These are phyloP conservation scores for Apiotrichum veenhuisii DNA, from an alignment of 1,284 basidiomycete species.

Conservation along the genomic window DNA sequence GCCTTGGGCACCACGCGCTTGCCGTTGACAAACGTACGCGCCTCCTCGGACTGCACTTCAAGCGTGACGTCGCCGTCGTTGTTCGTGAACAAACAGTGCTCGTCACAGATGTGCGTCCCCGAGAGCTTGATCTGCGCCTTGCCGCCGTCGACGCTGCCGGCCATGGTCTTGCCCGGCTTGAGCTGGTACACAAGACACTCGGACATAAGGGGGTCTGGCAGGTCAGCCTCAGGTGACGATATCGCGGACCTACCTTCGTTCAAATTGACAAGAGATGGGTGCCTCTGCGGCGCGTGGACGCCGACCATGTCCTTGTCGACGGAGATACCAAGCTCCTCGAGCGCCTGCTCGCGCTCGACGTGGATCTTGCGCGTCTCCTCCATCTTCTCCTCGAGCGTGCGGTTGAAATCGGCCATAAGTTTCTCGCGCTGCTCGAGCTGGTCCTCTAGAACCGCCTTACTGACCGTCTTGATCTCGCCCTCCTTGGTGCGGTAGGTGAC, in stretches of 20 bases:
- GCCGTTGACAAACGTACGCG: conserved; percentile 59
- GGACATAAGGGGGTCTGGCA: conserved; percentile 50
- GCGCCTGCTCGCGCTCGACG: conserved; percentile 90
- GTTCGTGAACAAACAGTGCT: conserved; percentile 90
- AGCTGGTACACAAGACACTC: conserved; percentile 89
- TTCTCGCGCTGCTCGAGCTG: conserved; percentile 96
- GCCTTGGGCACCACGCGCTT: conserved; percentile 8
- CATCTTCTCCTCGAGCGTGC: conserved; percentile 97
- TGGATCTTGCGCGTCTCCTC: conserved; percentile 88
- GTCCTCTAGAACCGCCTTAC: conserved; percentile 94
- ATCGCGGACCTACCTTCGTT: conserved; percentile 57
- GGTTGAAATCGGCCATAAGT: conserved; percentile 90
- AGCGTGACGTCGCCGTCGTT: conserved; percentile 78
- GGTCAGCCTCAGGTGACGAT: too few relatives aligned
- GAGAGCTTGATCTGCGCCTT: conserved; percentile 88
- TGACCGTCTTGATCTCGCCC: conserved; percentile 89
- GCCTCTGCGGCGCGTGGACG: conserved; percentile 99
- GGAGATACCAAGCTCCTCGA: conserved; percentile 95
- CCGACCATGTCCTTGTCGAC: conserved; percentile 77
- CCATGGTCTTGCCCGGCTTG: conserved; percentile 79
- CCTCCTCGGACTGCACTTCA: conserved; percentile 64
- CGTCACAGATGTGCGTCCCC: conserved; percentile 83
- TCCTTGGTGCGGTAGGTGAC: conserved; percentile 92
- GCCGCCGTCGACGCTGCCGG: conserved; percentile 75
- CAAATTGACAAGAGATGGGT: conserved; percentile 93